A percentile compares a stretch with the other conserved stretches of the same genome.
Evolutionary conservation across 495 filamentous ascomycete genomes (phyloP).

Genomic region (Antarctomyces pellizariae): DNA sequence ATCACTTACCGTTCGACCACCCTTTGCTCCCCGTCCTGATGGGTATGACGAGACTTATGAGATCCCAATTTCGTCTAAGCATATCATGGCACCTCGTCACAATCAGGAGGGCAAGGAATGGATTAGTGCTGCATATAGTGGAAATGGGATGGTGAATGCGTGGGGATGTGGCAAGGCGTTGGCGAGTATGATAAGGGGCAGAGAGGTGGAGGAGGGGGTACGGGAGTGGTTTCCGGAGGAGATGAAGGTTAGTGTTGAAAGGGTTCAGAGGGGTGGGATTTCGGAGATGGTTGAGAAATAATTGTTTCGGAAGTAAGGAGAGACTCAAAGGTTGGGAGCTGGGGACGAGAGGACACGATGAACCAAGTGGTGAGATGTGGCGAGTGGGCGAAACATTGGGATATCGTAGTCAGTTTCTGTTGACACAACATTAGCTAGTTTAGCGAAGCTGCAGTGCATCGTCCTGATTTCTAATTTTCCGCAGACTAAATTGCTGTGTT

Average conservation of each 20-base stretch:
- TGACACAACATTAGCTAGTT: too few species aligned
- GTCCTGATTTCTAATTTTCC: too few species aligned
- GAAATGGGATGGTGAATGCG: constrained; percentile 24
- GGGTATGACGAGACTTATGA: background rate
- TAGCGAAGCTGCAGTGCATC: too few species aligned
- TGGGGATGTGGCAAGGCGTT: constrained; percentile 22
- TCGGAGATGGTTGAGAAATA: too few species aligned
- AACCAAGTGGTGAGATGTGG: too few species aligned
- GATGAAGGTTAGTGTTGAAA: constrained; percentile 10
- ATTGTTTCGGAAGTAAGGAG: too few species aligned
- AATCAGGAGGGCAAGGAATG: constrained; percentile 16
- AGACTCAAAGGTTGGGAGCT: too few species aligned
- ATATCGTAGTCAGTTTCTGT: too few species aligned
- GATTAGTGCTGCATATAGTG: constrained; percentile 22
- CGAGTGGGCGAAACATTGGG: too few species aligned
- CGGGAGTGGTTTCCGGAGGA: constrained; percentile 15
- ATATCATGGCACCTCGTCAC: background rate
- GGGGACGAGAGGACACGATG: too few species aligned
- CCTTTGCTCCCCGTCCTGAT: background rate
- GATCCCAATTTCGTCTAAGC: background rate
- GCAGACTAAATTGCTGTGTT: too few species aligned
- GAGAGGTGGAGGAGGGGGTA: constrained; percentile 4
- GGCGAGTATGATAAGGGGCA: constrained; percentile 15
- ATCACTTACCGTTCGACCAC: constrained; percentile 10
- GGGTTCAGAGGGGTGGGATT: constrained; percentile 11